phyloP scores from a whole-genome alignment of 768 basidiomycete genomes.

The Epithele typhae region DNA sequence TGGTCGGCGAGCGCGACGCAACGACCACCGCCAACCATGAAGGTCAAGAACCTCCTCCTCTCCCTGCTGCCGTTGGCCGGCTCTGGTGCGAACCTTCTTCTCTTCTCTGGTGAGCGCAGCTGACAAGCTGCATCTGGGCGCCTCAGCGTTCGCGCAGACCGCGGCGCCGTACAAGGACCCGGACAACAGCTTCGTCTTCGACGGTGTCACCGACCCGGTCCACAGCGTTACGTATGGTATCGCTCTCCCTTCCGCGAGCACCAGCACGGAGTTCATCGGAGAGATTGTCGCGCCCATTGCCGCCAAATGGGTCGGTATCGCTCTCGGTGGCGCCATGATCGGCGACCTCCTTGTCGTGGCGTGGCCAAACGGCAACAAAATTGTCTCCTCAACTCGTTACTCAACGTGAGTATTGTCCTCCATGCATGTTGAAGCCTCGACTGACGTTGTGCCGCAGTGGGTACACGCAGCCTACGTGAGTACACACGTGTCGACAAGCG shows the following conservation, averaged over 20 bases:
- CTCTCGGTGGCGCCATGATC: slow-evolving; percentile 52
- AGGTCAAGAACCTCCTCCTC: slow-evolving; percentile 23
- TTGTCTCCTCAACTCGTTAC: slow-evolving; percentile 50
- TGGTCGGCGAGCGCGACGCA: slow-evolving; percentile 1
- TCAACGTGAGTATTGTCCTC: slow-evolving; percentile 42
- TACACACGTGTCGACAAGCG: no score
- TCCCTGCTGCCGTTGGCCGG: slow-evolving; percentile 37
- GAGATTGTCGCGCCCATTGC: slow-evolving; percentile 54
- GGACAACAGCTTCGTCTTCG: slow-evolving; percentile 53
- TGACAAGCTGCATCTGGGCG: not conserved
- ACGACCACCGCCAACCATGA: slow-evolving; percentile 8
- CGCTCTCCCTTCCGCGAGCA: slow-evolving; percentile 45
- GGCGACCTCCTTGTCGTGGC: slow-evolving; percentile 54
- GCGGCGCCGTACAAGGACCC: slow-evolving; percentile 44
- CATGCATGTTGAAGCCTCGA: no score
- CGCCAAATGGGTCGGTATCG: slow-evolving; percentile 52
- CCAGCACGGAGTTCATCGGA: slow-evolving; percentile 54
- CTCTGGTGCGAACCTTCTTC: slow-evolving; percentile 28
- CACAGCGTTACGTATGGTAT: slow-evolving; percentile 40
- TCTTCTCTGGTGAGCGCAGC: not conserved
- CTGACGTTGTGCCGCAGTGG: slow-evolving; percentile 27
- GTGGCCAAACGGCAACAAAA: slow-evolving; percentile 51
- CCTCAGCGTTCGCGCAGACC: slow-evolving; percentile 38
- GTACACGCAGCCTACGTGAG: slow-evolving; percentile 49
- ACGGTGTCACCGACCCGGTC: slow-evolving; percentile 29